phyloP scores from a whole-genome alignment of 495 filamentous ascomycete genomes.

The Aspergillus saccharolyticus region DNA sequence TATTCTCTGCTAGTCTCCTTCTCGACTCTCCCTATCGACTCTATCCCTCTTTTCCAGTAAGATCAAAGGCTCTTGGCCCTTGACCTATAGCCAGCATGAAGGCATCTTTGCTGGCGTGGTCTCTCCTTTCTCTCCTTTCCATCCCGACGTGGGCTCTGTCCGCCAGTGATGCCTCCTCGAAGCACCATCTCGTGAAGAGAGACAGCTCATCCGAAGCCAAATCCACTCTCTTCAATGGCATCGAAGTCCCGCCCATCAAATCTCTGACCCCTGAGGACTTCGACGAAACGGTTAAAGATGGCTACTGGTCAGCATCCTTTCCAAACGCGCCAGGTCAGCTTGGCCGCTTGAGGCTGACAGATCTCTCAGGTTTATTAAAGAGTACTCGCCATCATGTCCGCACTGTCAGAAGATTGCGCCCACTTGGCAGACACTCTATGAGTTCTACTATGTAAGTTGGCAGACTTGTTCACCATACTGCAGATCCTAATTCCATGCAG shows the following conservation, averaged over 20 bases:
- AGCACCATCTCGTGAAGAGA: constrained; percentile 27
- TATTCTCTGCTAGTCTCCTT: constrained; percentile 19
- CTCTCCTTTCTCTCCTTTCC: constrained; percentile 38
- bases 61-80: constrained; percentile 13
- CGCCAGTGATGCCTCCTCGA: constrained; percentile 19
- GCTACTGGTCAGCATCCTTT: constrained; percentile 50
- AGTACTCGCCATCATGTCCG: constrained; percentile 69
- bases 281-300: constrained; percentile 53
- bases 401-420: constrained; percentile 82
- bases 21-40: constrained; percentile 10
- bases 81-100: constrained; percentile 33
- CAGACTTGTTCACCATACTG: neutral
- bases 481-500: constrained; percentile 28
- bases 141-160: constrained; percentile 34
- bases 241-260: constrained; percentile 69
- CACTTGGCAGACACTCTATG: constrained; percentile 86
- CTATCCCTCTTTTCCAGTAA: constrained; percentile 14
- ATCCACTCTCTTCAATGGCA: constrained; percentile 70
- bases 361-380: constrained; percentile 61
- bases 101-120: constrained; percentile 36
- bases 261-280: constrained; percentile 55
- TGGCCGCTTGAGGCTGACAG: constrained; percentile 16
- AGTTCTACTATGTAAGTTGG: constrained; percentile 72
- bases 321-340: neutral
- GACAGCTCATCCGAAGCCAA: constrained; percentile 13